Evolutionary conservation across 2,329 filamentous ascomycete genomes (phyloP).

Genomic region (Cladosporium cucumerinum): DNA sequence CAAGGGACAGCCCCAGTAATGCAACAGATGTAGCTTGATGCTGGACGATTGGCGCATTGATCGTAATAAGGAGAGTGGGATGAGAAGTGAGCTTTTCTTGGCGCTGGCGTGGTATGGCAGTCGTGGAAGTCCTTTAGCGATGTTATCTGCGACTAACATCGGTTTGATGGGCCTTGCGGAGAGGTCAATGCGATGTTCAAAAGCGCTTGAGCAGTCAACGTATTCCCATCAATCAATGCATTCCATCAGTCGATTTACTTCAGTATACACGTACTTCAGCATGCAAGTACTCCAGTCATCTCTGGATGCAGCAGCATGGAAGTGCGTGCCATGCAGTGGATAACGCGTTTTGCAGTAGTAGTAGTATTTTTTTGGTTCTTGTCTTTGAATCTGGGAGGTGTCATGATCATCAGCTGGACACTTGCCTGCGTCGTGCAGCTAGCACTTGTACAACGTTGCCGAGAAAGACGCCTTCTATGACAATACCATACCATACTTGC

Average conservation of each 20-base stretch:
- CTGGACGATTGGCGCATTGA: neutral
- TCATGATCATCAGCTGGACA: neutral
- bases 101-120: neutral
- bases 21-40: neutral
- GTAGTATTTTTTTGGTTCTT: neutral
- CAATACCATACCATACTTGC: too few relatives aligned
- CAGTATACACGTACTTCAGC: neutral
- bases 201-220: neutral
- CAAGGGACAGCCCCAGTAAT: too few relatives aligned
- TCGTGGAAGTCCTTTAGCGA: neutral
- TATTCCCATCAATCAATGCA: too few relatives aligned
- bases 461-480: too few relatives aligned
- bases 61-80: neutral
- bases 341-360: neutral
- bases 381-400: too few relatives aligned
- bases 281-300: neutral
- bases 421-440: too few relatives aligned
- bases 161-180: neutral
- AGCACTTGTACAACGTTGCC: too few relatives aligned
- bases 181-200: neutral
- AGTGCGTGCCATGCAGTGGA: neutral
- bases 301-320: neutral
- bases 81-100: neutral
- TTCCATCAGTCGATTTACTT: too few relatives aligned
- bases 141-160: neutral